Percentiles rank a stretch among this genome's conserved stretches.
phyloP scores from a whole-genome alignment of 768 basidiomycete species.

The Lactifluus subvellereus region DNA sequence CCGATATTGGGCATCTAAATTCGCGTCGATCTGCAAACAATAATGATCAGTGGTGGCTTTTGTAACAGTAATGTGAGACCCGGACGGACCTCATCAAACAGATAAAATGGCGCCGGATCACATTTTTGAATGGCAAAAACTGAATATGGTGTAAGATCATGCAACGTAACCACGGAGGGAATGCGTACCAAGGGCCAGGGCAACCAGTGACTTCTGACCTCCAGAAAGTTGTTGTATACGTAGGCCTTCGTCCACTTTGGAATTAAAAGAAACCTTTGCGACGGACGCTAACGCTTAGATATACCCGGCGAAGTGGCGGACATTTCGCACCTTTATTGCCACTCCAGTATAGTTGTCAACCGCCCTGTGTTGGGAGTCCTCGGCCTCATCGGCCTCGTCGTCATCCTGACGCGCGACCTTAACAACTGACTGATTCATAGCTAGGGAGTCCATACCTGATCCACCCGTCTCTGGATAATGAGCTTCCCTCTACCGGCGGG shows the following conservation, averaged over 20 bases:
- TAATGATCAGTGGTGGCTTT: neutral
- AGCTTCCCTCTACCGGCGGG: conserved; percentile 87
- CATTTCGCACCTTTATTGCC: conserved; percentile 72
- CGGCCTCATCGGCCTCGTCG: conserved; percentile 64
- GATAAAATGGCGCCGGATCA: conserved; percentile 97
- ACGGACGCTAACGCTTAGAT: neutral
- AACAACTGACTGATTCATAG: neutral
- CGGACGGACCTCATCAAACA: conserved; percentile 83
- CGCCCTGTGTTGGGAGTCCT: conserved; percentile 63
- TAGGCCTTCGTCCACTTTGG: conserved; percentile 93
- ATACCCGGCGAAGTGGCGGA: neutral
- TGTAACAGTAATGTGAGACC: neutral
- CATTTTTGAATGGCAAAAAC: conserved; percentile 99
- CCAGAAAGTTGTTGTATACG: conserved; percentile 96
- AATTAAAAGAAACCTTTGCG: conserved; percentile 91
- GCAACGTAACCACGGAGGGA: neutral
- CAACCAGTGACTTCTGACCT: conserved; percentile 95
- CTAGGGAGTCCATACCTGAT: conserved; percentile 48
- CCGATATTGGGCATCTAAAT: conserved; percentile 94
- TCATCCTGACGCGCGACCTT: conserved; percentile 47
- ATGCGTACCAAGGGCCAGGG: conserved; percentile 74
- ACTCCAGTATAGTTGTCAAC: conserved; percentile 97
- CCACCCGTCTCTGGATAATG: conserved; percentile 88
- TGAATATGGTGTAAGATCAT: conserved; percentile 29
- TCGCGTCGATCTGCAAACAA: conserved; percentile 78